These are phyloP conservation scores for Lupinus albus DNA, from an alignment of 306 rosid species.

Conservation along the genomic window DNA sequence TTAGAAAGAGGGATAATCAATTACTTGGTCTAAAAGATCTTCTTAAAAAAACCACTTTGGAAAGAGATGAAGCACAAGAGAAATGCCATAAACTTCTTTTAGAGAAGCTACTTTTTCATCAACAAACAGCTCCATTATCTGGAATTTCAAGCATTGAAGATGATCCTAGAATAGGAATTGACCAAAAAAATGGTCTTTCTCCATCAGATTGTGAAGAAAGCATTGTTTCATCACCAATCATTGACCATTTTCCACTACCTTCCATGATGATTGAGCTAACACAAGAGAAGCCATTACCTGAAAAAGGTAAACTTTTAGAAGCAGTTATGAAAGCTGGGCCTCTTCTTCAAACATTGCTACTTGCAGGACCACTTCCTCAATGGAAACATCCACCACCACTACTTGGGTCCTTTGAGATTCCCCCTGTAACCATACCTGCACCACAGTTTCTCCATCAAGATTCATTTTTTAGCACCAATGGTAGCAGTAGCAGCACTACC, in stretches of 20 bases:
- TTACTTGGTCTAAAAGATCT: slow-evolving; percentile 63
- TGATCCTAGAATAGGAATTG: slow-evolving; percentile 78
- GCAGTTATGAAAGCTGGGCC: slow-evolving; percentile 99
- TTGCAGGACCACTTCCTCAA: slow-evolving; percentile 98
- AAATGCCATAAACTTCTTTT: slow-evolving; percentile 63
- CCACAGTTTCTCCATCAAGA: slow-evolving; percentile 57
- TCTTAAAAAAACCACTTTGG: slow-evolving; percentile 63
- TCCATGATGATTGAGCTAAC: slow-evolving; percentile 54
- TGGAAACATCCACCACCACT: slow-evolving; percentile 99
- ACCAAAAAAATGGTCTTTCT: slow-evolving; percentile 74
- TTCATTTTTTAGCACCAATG: slow-evolving; percentile 44
- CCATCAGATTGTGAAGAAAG: slow-evolving; percentile 98
- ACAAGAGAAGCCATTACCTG: slow-evolving; percentile 79
- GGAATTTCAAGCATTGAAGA: slow-evolving; percentile 95
- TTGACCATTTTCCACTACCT: slow-evolving; percentile 55
- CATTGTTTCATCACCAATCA: slow-evolving; percentile 87
- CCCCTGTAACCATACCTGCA: slow-evolving; percentile 82
- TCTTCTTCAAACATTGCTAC: slow-evolving; percentile 77
- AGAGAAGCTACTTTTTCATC: slow-evolving; percentile 56
- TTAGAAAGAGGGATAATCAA: slow-evolving; percentile 82
- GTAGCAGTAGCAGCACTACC: slow-evolving; percentile 42
- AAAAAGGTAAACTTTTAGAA: slow-evolving; percentile 90
- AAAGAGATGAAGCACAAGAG: slow-evolving; percentile 83
- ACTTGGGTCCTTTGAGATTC: slow-evolving; percentile 81
- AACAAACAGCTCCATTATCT: slow-evolving; percentile 65